Conservation (phyloP, 148 eudicot genomes). For the Salicornia ramosissima region DNA sequence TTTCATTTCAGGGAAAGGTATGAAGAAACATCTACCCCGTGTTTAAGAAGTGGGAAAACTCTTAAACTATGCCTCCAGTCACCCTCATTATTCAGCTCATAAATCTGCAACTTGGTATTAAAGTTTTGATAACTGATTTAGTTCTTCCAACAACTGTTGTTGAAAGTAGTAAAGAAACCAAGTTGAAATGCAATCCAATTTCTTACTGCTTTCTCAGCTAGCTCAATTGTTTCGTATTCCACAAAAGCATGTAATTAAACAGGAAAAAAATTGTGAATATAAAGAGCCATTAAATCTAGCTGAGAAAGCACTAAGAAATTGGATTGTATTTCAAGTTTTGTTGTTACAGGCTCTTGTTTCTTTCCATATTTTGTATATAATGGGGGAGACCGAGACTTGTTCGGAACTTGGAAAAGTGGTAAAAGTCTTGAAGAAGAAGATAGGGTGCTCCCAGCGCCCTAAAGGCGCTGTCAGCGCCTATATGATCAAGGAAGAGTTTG, state of each 20-base stretch:
- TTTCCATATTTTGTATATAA: no score
- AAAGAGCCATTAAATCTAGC: neutral
- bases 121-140: neutral
- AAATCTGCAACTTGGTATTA: constrained; percentile 39
- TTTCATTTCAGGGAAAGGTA: neutral
- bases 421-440: no score
- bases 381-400: no score
- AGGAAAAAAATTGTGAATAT: constrained; percentile 5
- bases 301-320: neutral
- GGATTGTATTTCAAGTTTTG: no score
- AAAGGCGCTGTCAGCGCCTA: no score
- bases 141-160: neutral
- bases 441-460: no score
- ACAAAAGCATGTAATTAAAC: constrained; percentile 89
- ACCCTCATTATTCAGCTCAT: constrained; percentile 70
- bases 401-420: no score
- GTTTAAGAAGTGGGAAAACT: constrained; percentile 70
- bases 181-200: constrained; percentile 7
- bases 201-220: constrained; percentile 92
- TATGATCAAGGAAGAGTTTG: no score
- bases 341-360: no score
- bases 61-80: constrained; percentile 93
- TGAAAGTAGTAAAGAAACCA: neutral
- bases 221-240: constrained; percentile 87
- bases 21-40: constrained; percentile 37